Evolutionary conservation across 2,329 filamentous ascomycete genomes (phyloP), one percentile per base, ranked within the genome.

Genomic region (Monosporascus sp.): DNA sequence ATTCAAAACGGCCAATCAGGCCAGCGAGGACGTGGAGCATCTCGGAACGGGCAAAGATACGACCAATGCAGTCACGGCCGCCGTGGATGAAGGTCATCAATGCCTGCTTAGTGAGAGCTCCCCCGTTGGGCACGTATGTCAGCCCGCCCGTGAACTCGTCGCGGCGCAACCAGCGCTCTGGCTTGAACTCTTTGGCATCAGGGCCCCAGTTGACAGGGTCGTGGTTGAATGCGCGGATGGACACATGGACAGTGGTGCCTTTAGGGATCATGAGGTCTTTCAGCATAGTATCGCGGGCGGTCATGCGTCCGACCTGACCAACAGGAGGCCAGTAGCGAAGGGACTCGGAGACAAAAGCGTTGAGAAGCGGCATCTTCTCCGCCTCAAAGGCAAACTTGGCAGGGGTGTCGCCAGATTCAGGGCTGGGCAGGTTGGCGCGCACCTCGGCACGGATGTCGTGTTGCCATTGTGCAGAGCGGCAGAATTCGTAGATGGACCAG

Each of bases 21-120:
- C 51, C 52, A 5, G 70, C 74, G 8, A 82, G 75, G 57, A 86
- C 85, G 37, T 82, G 73, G 37, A 78, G 74, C 60, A 87, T 65
- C 61, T 87, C 84, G 81, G 87, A 86, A 71, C 86, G 83, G 0
- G 84, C 84, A 26, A 87, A 81, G 53, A 86, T 86, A 43, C 82
- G 69, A 1, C 83, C 84, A 7, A 86, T 81, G 59, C 78, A 81
- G 45, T 74, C 73, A 43, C 78, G 67, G 1, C 77, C 76, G 0
- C 78, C 78, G 17, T 74, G 72, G 49, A 76, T 80, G 67, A 86
- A 87, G 1, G 78, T 78, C 38, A 81, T 78, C 58, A 81, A 80
- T 2, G 74, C 75, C 6, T 70, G 73, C 69, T 85, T 85, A 63
- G 85, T 68, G 17, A 79, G 66, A 0, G 78, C 83, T 1, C 80